A percentile compares a stretch with the other conserved stretches of the same genome.
These are phyloP conservation scores for Westerdykella ornata DNA, from an alignment of 2,329 filamentous ascomycete species.

Conservation along the genomic window DNA sequence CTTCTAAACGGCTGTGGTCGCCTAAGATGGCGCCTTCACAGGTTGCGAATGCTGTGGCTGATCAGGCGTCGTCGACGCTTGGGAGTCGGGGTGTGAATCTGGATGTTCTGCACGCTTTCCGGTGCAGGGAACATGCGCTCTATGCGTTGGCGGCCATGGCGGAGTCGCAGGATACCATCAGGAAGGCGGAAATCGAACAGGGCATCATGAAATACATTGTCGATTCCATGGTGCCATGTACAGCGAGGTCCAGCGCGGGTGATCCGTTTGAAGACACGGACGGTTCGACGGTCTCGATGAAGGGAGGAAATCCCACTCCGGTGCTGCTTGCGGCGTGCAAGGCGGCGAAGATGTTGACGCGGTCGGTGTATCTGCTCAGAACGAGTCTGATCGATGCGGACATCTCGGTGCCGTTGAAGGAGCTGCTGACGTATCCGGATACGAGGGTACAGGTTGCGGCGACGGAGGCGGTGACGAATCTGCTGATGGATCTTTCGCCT, in stretches of 20 bases:
- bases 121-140: slow-evolving; percentile 67
- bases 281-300: slow-evolving; percentile 32
- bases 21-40: slow-evolving; percentile 27
- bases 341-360: slow-evolving; percentile 70
- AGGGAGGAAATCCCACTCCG: slow-evolving; percentile 68
- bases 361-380: slow-evolving; percentile 75
- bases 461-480: slow-evolving; percentile 75
- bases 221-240: slow-evolving; percentile 64
- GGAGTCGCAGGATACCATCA: slow-evolving; percentile 73
- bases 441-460: slow-evolving; percentile 79
- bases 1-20: slow-evolving; percentile 51
- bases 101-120: slow-evolving; percentile 61
- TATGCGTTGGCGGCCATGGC: slow-evolving; percentile 76
- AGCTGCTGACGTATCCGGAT: slow-evolving; percentile 66
- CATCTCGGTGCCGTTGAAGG: slow-evolving; percentile 69
- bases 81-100: slow-evolving; percentile 36
- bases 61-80: slow-evolving; percentile 29
- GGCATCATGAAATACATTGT: slow-evolving; percentile 77
- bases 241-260: slow-evolving; percentile 39
- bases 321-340: slow-evolving; percentile 84
- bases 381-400: slow-evolving; percentile 83
- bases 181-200: slow-evolving; percentile 74
- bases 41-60: slow-evolving; percentile 21
- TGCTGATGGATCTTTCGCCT: slow-evolving; percentile 82
- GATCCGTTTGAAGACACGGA: slow-evolving; percentile 14